These are phyloP conservation scores for Hymenoscyphus salicellus DNA, from an alignment of 2,329 filamentous ascomycete genomes.

Conservation along the genomic window DNA sequence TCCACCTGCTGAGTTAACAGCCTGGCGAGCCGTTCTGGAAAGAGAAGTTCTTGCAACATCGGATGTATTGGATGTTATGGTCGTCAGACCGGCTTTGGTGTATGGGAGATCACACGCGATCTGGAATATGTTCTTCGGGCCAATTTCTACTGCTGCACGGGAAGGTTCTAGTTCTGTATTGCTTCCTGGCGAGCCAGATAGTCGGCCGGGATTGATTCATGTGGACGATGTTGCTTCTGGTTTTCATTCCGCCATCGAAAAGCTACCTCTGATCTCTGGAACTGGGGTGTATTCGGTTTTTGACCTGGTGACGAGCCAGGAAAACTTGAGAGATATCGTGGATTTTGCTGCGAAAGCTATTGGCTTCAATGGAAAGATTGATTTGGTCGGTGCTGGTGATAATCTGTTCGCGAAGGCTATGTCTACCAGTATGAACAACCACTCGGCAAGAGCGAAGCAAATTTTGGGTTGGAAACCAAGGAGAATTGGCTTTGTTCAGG, in stretches of 20 bases:
- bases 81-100: slow-evolving; percentile 37
- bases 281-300: slow-evolving; percentile 39
- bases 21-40: slow-evolving; percentile 37
- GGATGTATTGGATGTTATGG: slow-evolving; percentile 36
- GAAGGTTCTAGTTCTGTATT: slow-evolving; percentile 18
- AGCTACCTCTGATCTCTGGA: slow-evolving; percentile 30
- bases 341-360: slow-evolving; percentile 28
- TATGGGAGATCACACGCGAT: slow-evolving; percentile 39
- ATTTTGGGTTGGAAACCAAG: slow-evolving; percentile 39
- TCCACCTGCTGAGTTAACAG: slow-evolving; percentile 29
- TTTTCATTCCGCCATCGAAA: slow-evolving; percentile 36
- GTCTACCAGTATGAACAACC: slow-evolving; percentile 26
- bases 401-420: slow-evolving; percentile 32
- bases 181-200: slow-evolving; percentile 27
- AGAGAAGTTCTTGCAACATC: slow-evolving; percentile 34
- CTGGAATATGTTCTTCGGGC: slow-evolving; percentile 31
- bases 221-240: slow-evolving; percentile 40
- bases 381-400: slow-evolving; percentile 28
- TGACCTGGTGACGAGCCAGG: slow-evolving; percentile 37
- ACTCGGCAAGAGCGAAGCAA: slow-evolving; percentile 31
- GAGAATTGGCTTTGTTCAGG: slow-evolving; percentile 25
- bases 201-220: slow-evolving; percentile 35
- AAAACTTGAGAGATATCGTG: slow-evolving; percentile 35
- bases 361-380: slow-evolving; percentile 32
- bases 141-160: slow-evolving; percentile 31